phyloP scores from a whole-genome alignment of 768 basidiomycete genomes.

The Psilocybe subaeruginosa region DNA sequence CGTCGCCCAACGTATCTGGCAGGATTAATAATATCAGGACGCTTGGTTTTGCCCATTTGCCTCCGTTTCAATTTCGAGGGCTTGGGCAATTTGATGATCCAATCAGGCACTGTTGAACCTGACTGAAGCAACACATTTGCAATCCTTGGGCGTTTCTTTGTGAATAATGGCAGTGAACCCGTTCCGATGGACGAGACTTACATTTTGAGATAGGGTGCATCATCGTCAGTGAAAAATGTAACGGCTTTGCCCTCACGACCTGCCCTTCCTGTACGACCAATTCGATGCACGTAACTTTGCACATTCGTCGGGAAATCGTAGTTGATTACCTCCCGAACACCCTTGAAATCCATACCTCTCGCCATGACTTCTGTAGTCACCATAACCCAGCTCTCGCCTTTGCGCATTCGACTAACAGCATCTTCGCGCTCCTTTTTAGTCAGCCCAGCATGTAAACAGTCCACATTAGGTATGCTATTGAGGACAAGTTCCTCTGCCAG shows the following conservation, averaged over 20 bases:
- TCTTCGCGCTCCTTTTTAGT: constrained; percentile 88
- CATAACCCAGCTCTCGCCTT: constrained; percentile 93
- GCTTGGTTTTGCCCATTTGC: constrained; percentile 84
- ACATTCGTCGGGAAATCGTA: constrained; percentile 96
- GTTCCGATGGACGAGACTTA: constrained; percentile 34
- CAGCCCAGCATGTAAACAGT: constrained; percentile 90
- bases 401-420: constrained; percentile 81
- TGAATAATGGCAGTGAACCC: constrained; percentile 3
- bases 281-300: constrained; percentile 95
- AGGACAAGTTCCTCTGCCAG: constrained; percentile 81
- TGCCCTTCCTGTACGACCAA: constrained; percentile 95
- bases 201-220: constrained; percentile 91
- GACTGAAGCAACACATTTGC: constrained; percentile 96
- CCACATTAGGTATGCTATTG: constrained; percentile 79
- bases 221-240: constrained; percentile 97
- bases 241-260: constrained; percentile 91
- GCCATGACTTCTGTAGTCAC: constrained; percentile 98
- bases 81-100: constrained; percentile 94
- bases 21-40: constrained; percentile 72
- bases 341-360: constrained; percentile 97
- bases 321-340: constrained; percentile 92
- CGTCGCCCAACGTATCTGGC: constrained; percentile 69
- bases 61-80: constrained; percentile 88
- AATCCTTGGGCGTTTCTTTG: constrained; percentile 52
- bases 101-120: constrained; percentile 89